These are phyloP conservation scores for Colletotrichum destructivum DNA, from an alignment of 2,329 filamentous ascomycete species.

Conservation along the genomic window DNA sequence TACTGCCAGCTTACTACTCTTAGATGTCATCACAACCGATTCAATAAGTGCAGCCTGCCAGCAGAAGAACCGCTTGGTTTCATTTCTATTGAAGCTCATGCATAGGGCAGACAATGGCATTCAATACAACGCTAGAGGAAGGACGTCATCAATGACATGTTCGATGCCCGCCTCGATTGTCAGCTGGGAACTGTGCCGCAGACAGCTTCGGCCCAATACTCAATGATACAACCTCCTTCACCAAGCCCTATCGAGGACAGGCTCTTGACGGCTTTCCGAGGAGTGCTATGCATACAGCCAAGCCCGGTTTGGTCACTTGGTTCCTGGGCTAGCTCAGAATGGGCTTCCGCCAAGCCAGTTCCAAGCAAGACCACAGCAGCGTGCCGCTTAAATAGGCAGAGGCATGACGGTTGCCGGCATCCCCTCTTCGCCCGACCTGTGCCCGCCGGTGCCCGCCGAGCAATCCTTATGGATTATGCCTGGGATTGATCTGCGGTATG, in stretches of 20 bases:
- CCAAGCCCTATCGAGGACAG: not conserved
- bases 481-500: not conserved
- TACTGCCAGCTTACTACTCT: too few species aligned
- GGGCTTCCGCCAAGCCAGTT: not conserved
- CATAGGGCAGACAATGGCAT: not conserved
- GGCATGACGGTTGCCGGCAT: constrained; percentile 4
- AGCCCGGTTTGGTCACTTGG: not conserved
- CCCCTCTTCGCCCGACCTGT: constrained; percentile 22
- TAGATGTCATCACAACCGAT: too few species aligned
- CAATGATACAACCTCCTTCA: not conserved
- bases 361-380: not conserved
- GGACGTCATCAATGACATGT: not conserved
- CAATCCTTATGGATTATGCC: not conserved
- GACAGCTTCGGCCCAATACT: not conserved
- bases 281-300: not conserved
- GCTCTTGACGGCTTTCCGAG: not conserved
- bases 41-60: too few species aligned
- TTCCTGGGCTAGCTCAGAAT: not conserved
- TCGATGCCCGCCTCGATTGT: not conserved
- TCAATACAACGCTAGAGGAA: not conserved
- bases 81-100: not conserved
- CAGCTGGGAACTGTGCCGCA: not conserved
- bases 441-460: not conserved
- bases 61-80: too few species aligned
- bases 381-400: not conserved